phyloP scores from a whole-genome alignment of 2,329 filamentous ascomycete genomes.

The Aureobasidium subglaciale region DNA sequence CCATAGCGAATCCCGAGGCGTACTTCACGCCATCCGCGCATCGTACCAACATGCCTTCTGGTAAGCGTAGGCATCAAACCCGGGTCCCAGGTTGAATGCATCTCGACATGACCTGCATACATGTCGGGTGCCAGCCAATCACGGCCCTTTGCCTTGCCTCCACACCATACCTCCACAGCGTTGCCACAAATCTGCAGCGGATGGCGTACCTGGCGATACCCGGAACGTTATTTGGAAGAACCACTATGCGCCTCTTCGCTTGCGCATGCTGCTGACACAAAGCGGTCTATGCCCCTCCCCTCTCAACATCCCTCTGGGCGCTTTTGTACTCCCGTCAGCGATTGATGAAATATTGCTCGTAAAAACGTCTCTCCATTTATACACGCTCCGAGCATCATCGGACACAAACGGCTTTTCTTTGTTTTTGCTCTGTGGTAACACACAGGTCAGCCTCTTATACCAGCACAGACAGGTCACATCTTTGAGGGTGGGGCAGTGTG shows the following conservation, averaged over 20 bases:
- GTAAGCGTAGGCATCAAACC: constrained; percentile 24
- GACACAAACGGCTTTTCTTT: neutral
- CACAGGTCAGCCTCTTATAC: neutral
- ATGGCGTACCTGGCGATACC: constrained; percentile 15
- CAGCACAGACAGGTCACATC: neutral
- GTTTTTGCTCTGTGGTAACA: constrained; percentile 15
- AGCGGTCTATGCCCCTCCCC: constrained; percentile 12
- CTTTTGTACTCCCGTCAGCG: constrained; percentile 14
- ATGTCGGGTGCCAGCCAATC: constrained; percentile 14
- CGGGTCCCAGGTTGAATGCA: constrained; percentile 22
- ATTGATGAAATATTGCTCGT: constrained; percentile 13
- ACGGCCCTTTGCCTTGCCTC: constrained; percentile 6
- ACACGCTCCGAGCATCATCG: neutral
- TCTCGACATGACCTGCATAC: constrained; percentile 14
- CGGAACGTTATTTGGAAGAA: constrained; percentile 14
- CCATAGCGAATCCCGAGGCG: constrained; percentile 13
- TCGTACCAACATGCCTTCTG: constrained; percentile 20
- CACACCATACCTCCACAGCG: constrained; percentile 7
- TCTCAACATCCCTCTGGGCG: constrained; percentile 5
- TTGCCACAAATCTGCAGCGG: constrained; percentile 12
- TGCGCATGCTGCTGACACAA: constrained; percentile 14
- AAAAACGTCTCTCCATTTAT: neutral
- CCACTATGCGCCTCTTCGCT: constrained; percentile 10
- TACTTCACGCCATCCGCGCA: constrained; percentile 13
- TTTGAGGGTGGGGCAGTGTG: constrained; percentile 4